phyloP scores from a whole-genome alignment of 2,329 filamentous ascomycete genomes.

The Diaporthe helianthi region DNA sequence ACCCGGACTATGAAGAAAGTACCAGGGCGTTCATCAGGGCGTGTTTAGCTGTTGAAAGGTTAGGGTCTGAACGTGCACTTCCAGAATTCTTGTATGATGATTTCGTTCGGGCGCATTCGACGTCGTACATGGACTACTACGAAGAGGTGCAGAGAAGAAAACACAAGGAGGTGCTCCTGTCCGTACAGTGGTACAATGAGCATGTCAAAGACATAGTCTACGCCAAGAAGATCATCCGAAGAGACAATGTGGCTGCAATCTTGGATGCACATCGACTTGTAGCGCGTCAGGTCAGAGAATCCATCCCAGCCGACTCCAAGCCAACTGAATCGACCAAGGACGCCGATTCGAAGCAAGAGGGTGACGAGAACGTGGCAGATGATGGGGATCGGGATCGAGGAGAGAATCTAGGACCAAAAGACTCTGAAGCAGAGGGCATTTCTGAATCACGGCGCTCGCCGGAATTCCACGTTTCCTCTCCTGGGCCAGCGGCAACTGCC shows the following conservation, averaged over 20 bases:
- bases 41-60: conserved; percentile 42
- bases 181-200: conserved; percentile 46
- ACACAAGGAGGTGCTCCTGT: conserved; percentile 37
- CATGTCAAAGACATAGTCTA: conserved; percentile 42
- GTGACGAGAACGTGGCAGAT: conserved; percentile 21
- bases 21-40: conserved; percentile 42
- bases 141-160: conserved; percentile 38
- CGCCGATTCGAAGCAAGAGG: not conserved
- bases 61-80: conserved; percentile 39
- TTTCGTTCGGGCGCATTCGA: conserved; percentile 44
- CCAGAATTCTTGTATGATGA: conserved; percentile 45
- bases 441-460: not conserved
- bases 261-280: conserved; percentile 42
- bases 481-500: not conserved
- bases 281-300: conserved; percentile 29
- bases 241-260: conserved; percentile 40
- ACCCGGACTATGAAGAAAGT: conserved; percentile 42
- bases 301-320: conserved; percentile 2
- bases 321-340: not conserved
- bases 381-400: not conserved
- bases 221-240: conserved; percentile 41
- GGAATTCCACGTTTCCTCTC: conserved; percentile 22
- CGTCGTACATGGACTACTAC: conserved; percentile 43
- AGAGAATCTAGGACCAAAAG: not conserved
- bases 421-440: not conserved